Evolutionary conservation across 2,329 filamentous ascomycete species (phyloP), one percentile per base, ranked within the genome.

Genomic region (Penicillium capsulatum): DNA sequence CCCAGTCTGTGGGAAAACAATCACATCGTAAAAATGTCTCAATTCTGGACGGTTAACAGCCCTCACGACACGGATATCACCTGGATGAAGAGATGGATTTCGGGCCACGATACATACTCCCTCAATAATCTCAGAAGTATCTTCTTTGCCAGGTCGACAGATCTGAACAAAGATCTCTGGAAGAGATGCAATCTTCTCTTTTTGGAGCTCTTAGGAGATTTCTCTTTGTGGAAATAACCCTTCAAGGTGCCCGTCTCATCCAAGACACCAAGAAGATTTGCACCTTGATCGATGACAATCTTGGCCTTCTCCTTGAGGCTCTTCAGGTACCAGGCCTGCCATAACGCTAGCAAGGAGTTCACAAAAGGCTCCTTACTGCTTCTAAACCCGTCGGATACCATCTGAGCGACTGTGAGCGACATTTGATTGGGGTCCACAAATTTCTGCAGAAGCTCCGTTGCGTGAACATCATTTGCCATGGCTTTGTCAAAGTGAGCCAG

Each of bases 131-230:
- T 71, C 75, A 53, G 84, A 83, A 15, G 73, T 69, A 1, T 69
- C 71, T 16, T 66, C 67, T 22, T 72, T 70, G 7, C 74, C 68
- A 1, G 72, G 70, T 7, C 78, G 75, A 0, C 82, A 81, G 1
- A 96, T 72, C 58, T 96, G 90, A 0, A 97, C 61, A 56, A 97
- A 98, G 7, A 98, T 88, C 56, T 98, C 82, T 0, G 92, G 89
- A 1, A 94, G 67, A 2, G 72, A 65, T 7, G 72, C 65, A 5
- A 74, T 54, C 34, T 72, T 73, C 30, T 74, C 72, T 13, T 63
- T 59, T 10, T 44, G 22, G 11, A 11, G 7, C 7, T 24, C 22
- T 24, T 11, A n/a, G n/a, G 9, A 11, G 26, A 14, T 11, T 28
- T 62, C n/a, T 67, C 68, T 2, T 68, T 55, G n/a, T 73, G 64